Percentiles rank a stretch among this genome's conserved stretches.
Evolutionary conservation across 371 early-diverging fungal genomes (phyloP).

Genomic region (Blastocladiella emersonii): DNA sequence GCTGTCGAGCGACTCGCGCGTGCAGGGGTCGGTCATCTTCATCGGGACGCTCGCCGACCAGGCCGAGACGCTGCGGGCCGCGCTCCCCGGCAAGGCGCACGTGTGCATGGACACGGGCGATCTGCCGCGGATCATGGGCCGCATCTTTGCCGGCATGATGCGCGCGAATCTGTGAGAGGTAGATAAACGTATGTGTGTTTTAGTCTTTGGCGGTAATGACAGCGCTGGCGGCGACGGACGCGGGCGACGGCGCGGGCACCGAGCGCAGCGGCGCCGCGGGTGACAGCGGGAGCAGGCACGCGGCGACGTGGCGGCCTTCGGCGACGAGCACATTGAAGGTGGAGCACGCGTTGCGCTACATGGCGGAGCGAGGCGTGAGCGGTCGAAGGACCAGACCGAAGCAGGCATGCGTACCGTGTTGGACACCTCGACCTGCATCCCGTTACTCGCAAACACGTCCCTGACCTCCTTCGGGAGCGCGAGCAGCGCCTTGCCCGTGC

Average conservation of each 20-base stretch:
- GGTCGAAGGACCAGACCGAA: neutral
- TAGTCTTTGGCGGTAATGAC: no score
- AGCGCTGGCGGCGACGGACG: no score
- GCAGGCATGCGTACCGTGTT: conserved; percentile 16
- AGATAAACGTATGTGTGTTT: no score
- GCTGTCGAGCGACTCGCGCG: conserved; percentile 30
- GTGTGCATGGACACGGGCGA: neutral
- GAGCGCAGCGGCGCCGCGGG: conserved; percentile 21
- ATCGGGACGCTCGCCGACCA: conserved; percentile 48
- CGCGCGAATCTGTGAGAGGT: neutral
- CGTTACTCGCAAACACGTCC: conserved; percentile 18
- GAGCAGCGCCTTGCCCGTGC: conserved; percentile 22
- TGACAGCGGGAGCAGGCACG: conserved; percentile 24
- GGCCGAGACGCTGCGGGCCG: conserved; percentile 25
- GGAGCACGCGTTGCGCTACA: conserved; percentile 25
- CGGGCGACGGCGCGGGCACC: neutral
- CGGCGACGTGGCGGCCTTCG: conserved; percentile 27
- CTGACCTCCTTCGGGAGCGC: conserved; percentile 20
- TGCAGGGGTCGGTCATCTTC: conserved; percentile 57
- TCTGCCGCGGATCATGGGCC: neutral
- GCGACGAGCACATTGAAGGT: conserved; percentile 30
- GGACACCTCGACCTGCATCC: conserved; percentile 28
- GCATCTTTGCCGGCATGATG: neutral
- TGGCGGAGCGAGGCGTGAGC: neutral
- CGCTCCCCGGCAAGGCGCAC: neutral